A percentile compares a stretch with the other conserved stretches of the same genome.
Conservation (phyloP, 2,329 filamentous ascomycete species). For the Blumeriella jaapii region DNA sequence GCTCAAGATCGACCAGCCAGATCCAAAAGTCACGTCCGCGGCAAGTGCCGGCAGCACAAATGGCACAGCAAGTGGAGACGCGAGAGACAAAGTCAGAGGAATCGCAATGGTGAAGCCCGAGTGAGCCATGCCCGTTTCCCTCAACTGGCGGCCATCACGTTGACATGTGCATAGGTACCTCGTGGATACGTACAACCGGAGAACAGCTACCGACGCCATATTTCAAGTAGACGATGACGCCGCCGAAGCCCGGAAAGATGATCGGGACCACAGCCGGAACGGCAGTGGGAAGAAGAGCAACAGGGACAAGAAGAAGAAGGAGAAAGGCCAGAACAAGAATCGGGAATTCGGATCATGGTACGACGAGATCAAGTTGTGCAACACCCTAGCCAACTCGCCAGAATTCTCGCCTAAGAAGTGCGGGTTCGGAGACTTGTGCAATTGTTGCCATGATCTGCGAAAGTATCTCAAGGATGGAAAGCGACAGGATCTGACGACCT, state of each 20-base stretch:
- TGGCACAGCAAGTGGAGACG: conserved; percentile 10
- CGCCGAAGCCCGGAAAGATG: conserved; percentile 36
- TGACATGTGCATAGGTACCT: conserved; percentile 21
- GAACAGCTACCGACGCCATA: conserved; percentile 17
- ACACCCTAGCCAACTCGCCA: conserved; percentile 54
- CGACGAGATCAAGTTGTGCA: conserved; percentile 69
- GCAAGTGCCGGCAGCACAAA: background rate
- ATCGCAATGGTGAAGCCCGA: conserved; percentile 26
- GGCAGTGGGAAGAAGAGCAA: conserved; percentile 27
- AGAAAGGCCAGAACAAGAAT: conserved; percentile 70
- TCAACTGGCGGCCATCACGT: background rate
- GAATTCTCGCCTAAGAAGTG: conserved; percentile 79
- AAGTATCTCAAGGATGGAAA: conserved; percentile 77
- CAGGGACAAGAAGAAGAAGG: conserved; percentile 46
- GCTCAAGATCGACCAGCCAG: conserved; percentile 42
- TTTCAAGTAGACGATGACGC: conserved; percentile 38
- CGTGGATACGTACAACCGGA: conserved; percentile 15
- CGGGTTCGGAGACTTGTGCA: conserved; percentile 69
- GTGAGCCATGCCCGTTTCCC: conserved; percentile 14
- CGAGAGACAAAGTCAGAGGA: conserved; percentile 23
- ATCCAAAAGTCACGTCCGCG: conserved; percentile 23
- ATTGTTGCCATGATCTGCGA: conserved; percentile 71
- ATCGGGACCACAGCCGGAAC: conserved; percentile 21
- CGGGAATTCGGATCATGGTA: conserved; percentile 71
- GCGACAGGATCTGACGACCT: conserved; percentile 64